A percentile compares a stretch with the other conserved stretches of the same genome.
Evolutionary conservation across 345 rosid species (phyloP).

Genomic region (Brassica napus): Da-Ae NC_063443.1:10921001-10921500

Average conservation of each 20-base stretch:
- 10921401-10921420: slow-evolving; percentile 34
- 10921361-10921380: background rate
- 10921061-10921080: slow-evolving; percentile 77
- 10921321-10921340: background rate
- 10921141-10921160: slow-evolving; percentile 48
- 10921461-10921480: slow-evolving; percentile 7
- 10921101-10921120: slow-evolving; percentile 52
- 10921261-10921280: slow-evolving; percentile 17
- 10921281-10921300: slow-evolving; percentile 2
- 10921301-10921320: slow-evolving; percentile 13
- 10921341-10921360: slow-evolving; percentile 5
- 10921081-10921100: slow-evolving; percentile 50
- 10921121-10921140: slow-evolving; percentile 51
- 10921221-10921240: slow-evolving; percentile 10
- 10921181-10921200: no score
- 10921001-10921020: slow-evolving; percentile 43
- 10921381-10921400: slow-evolving; percentile 29
- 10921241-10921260: slow-evolving; percentile 30
- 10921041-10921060: slow-evolving; percentile 52
- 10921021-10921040: slow-evolving; percentile 59
- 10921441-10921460: slow-evolving; percentile 21
- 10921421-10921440: slow-evolving; percentile 29
- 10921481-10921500: slow-evolving; percentile 18
- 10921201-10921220: background rate
- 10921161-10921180: slow-evolving; percentile 23